Percentiles rank a stretch among this genome's conserved stretches.
Evolutionary conservation across 495 filamentous ascomycete genomes (phyloP).

Genomic region (Apodospora peruviana): DNA sequence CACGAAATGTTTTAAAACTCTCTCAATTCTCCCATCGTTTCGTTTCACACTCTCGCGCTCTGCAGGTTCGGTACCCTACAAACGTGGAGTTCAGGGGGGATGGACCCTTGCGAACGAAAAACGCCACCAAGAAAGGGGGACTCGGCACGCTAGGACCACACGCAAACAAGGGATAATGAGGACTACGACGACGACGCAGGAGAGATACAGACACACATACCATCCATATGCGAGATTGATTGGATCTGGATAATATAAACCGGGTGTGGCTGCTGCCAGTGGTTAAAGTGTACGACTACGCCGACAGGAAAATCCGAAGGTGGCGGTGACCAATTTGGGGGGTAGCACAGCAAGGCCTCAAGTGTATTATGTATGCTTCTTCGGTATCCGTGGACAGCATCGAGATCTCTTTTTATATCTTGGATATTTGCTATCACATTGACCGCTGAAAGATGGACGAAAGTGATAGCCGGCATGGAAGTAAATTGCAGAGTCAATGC

Average conservation of each 20-base stretch:
- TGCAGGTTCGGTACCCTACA: neutral
- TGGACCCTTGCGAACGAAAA: neutral
- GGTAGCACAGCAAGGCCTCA: too few relatives aligned
- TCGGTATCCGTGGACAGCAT: neutral
- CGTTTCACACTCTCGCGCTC: neutral
- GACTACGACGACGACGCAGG: neutral
- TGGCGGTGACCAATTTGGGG: too few relatives aligned
- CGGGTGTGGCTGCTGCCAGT: too few relatives aligned
- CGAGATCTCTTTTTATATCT: neutral
- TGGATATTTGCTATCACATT: neutral
- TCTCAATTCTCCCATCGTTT: neutral
- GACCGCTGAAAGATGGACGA: neutral
- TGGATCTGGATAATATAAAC: slow-evolving; percentile 21
- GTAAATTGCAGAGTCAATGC: neutral
- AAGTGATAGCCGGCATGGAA: neutral
- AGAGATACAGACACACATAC: neutral
- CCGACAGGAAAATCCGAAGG: neutral
- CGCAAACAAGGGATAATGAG: neutral
- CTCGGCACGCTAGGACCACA: neutral
- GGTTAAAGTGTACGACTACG: neutral
- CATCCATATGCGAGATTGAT: slow-evolving; percentile 26
- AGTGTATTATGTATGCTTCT: too few relatives aligned
- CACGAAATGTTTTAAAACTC: neutral
- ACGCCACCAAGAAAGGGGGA: neutral
- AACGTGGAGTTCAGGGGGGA: neutral